Base-by-base conservation (phyloP, 345 rosid genomes). In the Linum trigynum region DNA sequence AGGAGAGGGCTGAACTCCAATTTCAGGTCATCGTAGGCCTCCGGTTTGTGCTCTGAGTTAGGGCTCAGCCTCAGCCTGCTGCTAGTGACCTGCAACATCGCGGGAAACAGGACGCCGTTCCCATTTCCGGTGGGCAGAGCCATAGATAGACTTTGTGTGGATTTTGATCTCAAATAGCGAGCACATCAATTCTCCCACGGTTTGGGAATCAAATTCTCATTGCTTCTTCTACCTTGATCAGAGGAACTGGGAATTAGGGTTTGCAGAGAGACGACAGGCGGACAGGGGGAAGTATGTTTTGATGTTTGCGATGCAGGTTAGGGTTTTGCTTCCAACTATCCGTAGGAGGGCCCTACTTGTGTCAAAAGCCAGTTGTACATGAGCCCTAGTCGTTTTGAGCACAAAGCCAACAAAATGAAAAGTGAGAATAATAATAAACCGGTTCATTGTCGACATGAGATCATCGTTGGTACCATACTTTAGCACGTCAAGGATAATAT, bases 1-100 rank as follows among this genome's bases (percentile, higher is more conserved):
- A 57, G 61, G 9, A 57, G 61, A 32, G 61, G 61, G 23, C 61
- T 57, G 61, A 5, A 57, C 61, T 57, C 61, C 61, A 57, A 37
- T 37, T 57, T 11, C 61, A 57, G 36, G 61, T 57, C 61, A 37
- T 57, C 61, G 61, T 57, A 57, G 3, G 10, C 38, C 32, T 57
- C 61, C 38, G 61, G 37, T 37, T 57, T 37, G 61, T 57, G 61
- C 32, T 57, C 61, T 35, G 36, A 32, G 37, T 57, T 57, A 32
- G 61, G 61, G 9, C 38, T 10, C 38, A 3, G 38, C 7, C 61
- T 57, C 38, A 57, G 61, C 32, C 61, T 48, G 53, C 14, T 48
- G 32, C 32, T 23, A 3, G 53, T 48, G 14, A 48, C 3, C 53
- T 48, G 53, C 9, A 48, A 12, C 50, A 11, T 11, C 50, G 50